Evolutionary conservation across 805 yeast species (phyloP), one percentile per base, ranked within the genome.

Genomic region (Kuraishia capsulata): DNA sequence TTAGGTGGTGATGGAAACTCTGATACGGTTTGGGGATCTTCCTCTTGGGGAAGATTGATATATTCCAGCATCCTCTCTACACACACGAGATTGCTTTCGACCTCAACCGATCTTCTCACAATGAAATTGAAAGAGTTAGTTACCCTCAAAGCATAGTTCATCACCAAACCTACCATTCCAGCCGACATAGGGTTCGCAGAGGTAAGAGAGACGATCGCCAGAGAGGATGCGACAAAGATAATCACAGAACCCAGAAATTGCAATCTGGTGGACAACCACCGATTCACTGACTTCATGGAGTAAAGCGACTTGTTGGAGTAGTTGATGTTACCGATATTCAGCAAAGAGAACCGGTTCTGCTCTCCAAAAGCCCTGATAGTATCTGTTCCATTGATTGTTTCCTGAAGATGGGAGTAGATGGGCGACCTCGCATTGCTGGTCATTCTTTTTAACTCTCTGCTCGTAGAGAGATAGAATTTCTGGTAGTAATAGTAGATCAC

Each of bases 21-120:
- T 6, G 14, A 23, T 14, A 31, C 21, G 10, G 10, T 23, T 14
- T 13, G 9, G 17, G 17, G 5, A 16, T 21, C 23, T 42, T 76
- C 78, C 62, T 90, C 98, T 17, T 88, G 71, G 25, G 66, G 62
- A 43, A 92, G 65, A n/a, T 64, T 59, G 28, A 95, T 75, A 58
- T 89, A 90, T 58, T 90, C 98, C 60, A 85, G 69, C 39, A 90
- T 79, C 63, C 98, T 79, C 65, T 90, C 98, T 33, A 94, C 96
- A 16, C 95, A 84, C 29, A 80, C 82, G 40, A 76, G 65, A 47
- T 70, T 76, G 5, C 78, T 65, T 52, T 80, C 86, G 33, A 78
- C 72, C 47, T 76, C 80, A 20, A 78, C 84, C 4, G 78, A 63
- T 54, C 68, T 64, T 49, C 82, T 64, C 5, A 80, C 82, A 40